These are phyloP conservation scores for Rhodamnia argentea DNA, from an alignment of 345 rosid species.

Conservation along the genomic window DNA sequence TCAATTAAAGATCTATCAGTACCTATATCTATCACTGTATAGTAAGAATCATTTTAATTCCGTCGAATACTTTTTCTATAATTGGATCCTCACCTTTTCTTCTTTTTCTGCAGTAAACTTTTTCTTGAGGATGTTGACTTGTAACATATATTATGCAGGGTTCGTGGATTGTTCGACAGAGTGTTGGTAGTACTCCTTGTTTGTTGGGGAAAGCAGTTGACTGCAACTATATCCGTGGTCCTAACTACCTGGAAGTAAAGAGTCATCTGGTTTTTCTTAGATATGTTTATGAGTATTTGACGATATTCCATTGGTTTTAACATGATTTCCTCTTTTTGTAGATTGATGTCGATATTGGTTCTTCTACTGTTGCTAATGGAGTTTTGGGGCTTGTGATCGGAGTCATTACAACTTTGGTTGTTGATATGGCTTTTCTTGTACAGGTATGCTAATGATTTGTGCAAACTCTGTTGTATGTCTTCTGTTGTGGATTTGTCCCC, in stretches of 20 bases:
- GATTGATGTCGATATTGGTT: slow-evolving; percentile 96
- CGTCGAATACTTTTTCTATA: not conserved
- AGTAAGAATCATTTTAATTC: not conserved
- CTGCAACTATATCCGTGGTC: slow-evolving; percentile 84
- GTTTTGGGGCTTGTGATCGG: slow-evolving; percentile 96
- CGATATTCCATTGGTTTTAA: not conserved
- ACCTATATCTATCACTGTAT: not conserved
- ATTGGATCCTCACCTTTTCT: not conserved
- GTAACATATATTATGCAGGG: slow-evolving; percentile 45
- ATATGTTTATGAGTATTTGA: not conserved
- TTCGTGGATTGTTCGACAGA: slow-evolving; percentile 98
- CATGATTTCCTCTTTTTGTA: slow-evolving; percentile 13
- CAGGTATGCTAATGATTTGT: slow-evolving; percentile 31
- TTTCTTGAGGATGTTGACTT: not conserved
- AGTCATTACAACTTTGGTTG: slow-evolving; percentile 83
- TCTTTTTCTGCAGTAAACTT: not conserved
- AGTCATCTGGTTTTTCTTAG: not conserved
- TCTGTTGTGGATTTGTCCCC: not conserved
- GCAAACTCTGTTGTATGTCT: not conserved
- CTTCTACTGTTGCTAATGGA: slow-evolving; percentile 98
- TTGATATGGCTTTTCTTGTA: slow-evolving; percentile 99
- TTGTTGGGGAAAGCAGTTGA: slow-evolving; percentile 94
- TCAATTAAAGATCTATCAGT: not conserved
- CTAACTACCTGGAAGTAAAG: slow-evolving; percentile 74
- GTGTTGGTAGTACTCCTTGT: slow-evolving; percentile 99